Conservation (phyloP, 1,284 basidiomycete species). For the Waitea zeae region DNA sequence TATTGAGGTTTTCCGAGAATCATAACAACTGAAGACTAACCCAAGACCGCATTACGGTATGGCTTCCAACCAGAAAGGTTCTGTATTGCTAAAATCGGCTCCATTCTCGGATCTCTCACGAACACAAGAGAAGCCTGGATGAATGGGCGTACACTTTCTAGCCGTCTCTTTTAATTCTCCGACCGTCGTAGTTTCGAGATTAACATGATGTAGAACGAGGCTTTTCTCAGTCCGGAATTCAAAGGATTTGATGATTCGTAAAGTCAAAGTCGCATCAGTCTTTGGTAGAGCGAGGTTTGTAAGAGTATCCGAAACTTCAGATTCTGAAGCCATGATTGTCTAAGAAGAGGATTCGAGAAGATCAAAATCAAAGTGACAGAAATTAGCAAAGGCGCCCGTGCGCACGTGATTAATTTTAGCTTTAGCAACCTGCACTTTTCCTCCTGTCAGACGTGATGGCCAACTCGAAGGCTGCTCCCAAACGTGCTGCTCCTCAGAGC, state of each 20-base stretch:
- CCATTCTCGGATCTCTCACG: slow-evolving; percentile 1
- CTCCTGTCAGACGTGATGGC: no score
- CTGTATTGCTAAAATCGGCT: slow-evolving; percentile 35
- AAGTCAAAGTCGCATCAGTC: slow-evolving; percentile 68
- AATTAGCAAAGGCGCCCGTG: no score
- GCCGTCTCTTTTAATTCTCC: slow-evolving; percentile 58
- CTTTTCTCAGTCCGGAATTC: slow-evolving; percentile 82
- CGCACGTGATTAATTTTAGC: no score
- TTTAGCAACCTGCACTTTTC: no score
- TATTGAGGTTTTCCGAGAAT: neutral
- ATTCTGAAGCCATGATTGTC: neutral
- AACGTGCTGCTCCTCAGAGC: no score
- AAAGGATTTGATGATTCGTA: slow-evolving; percentile 92
- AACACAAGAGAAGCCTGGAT: slow-evolving; percentile 5
- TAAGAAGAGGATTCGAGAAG: no score
- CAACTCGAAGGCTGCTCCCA: no score
- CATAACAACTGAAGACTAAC: slow-evolving; percentile 19
- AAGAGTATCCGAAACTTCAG: slow-evolving; percentile 30
- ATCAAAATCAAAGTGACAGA: no score
- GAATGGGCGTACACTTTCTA: slow-evolving; percentile 31
- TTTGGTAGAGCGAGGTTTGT: slow-evolving; percentile 53
- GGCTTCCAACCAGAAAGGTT: slow-evolving; percentile 74
- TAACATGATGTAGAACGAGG: slow-evolving; percentile 69
- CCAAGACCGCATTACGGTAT: slow-evolving; percentile 55
- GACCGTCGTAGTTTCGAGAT: slow-evolving; percentile 68